Evolutionary conservation across 2,329 filamentous ascomycete genomes (phyloP).

Genomic region (Thielaviopsis populi): DNA sequence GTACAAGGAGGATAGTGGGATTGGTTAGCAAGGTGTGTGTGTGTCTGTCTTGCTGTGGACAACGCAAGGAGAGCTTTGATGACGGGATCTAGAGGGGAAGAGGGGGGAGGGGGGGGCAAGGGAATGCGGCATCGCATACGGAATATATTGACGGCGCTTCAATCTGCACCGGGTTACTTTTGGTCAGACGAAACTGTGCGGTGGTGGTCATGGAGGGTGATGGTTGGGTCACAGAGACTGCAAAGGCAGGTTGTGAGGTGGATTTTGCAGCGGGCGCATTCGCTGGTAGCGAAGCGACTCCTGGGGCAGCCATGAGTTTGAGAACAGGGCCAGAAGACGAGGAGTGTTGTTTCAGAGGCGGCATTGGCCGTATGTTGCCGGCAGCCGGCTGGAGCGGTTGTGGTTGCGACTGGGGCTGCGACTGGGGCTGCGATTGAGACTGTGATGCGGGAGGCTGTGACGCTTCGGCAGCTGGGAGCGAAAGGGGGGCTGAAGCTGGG

Average conservation of each 20-base stretch:
- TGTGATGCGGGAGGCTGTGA: neutral
- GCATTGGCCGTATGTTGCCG: neutral
- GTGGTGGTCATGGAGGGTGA: neutral
- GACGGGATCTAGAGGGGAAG: conserved; percentile 15
- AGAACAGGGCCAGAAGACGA: neutral
- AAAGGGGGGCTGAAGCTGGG: neutral
- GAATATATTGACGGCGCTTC: conserved; percentile 47
- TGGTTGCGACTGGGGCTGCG: neutral
- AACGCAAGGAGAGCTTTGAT: neutral
- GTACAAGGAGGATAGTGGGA: neutral
- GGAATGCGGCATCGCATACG: conserved; percentile 26
- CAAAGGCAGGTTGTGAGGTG: neutral
- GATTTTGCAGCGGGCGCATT: neutral
- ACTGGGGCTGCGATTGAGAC: neutral
- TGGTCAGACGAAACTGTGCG: conserved; percentile 20
- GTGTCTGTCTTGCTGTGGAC: conserved; percentile 25
- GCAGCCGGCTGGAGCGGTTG: neutral
- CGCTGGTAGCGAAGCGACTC: neutral
- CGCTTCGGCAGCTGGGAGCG: neutral
- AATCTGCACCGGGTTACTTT: conserved; percentile 21
- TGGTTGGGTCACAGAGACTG: neutral
- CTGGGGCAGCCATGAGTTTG: conserved; percentile 1
- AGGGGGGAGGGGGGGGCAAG: neutral
- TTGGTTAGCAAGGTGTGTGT: neutral
- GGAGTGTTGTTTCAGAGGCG: neutral